phyloP scores from a whole-genome alignment of 1,284 basidiomycete species.

The Taiwanofungus camphoratus region DNA sequence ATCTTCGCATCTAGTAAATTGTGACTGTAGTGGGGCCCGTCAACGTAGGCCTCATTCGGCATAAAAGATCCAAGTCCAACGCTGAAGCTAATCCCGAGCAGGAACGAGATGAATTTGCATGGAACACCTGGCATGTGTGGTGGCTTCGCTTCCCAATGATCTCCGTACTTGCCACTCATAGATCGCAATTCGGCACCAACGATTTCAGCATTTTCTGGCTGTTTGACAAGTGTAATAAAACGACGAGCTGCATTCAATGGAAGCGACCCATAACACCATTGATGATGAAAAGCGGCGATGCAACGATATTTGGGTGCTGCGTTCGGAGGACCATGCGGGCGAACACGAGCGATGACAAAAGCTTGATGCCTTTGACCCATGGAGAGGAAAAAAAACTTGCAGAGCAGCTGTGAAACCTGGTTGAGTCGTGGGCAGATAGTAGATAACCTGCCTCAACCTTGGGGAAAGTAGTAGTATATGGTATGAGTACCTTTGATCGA shows the following conservation, averaged over 20 bases:
- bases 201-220: conserved; percentile 30
- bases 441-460: too few relatives aligned
- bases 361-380: conserved; percentile 28
- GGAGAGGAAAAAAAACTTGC: too few relatives aligned
- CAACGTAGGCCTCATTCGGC: background rate
- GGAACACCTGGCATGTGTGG: background rate
- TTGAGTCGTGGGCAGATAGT: too few relatives aligned
- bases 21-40: background rate
- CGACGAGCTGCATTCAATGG: conserved; percentile 28
- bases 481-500: too few relatives aligned
- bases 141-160: background rate
- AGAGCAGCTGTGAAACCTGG: too few relatives aligned
- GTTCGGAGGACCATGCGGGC: conserved; percentile 17
- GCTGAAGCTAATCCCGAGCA: background rate
- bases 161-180: background rate
- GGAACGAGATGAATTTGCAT: background rate
- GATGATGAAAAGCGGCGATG: conserved; percentile 33
- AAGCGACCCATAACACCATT: conserved; percentile 33
- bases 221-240: conserved; percentile 31
- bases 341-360: conserved; percentile 33
- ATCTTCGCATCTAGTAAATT: background rate
- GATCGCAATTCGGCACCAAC: conserved; percentile 27
- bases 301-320: conserved; percentile 29
- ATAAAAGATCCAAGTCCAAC: background rate
- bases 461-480: too few relatives aligned